These are phyloP conservation scores for Aquilaria yunnanensis DNA, from an alignment of 345 rosid genomes.

Conservation along the genomic window DNA sequence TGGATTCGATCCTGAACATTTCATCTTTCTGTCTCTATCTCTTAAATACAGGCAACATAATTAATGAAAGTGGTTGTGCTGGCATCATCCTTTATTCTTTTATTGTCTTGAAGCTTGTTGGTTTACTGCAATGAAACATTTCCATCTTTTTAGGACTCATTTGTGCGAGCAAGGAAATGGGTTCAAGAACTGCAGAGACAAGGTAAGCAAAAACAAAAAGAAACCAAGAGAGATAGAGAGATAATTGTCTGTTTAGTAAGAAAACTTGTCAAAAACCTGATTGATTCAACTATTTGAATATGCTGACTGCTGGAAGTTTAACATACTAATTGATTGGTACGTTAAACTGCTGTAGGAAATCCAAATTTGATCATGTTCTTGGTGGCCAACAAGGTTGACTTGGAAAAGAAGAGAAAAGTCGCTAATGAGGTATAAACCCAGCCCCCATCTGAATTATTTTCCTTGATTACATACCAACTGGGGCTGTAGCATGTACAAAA, in stretches of 20 bases:
- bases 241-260: background rate
- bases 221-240: background rate
- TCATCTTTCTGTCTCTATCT: too few relatives aligned
- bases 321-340: background rate
- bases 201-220: constrained; percentile 8
- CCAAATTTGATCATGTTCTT: constrained; percentile 59
- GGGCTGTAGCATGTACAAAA: too few relatives aligned
- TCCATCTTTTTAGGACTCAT: constrained; percentile 11
- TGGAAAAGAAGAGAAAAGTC: constrained; percentile 64
- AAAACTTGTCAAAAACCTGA: background rate
- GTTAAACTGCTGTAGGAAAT: constrained; percentile 37
- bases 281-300: background rate
- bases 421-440: constrained; percentile 37
- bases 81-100: background rate
- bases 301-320: background rate
- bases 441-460: background rate
- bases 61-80: background rate
- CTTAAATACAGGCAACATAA: too few relatives aligned
- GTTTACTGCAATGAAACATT: background rate
- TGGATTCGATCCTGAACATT: too few relatives aligned
- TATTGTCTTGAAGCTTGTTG: background rate
- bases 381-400: constrained; percentile 71
- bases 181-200: constrained; percentile 16
- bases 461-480: background rate
- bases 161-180: constrained; percentile 18